These are phyloP conservation scores for Phlebiopsis gigantea DNA, from an alignment of 768 basidiomycete genomes.

Conservation along the genomic window DNA sequence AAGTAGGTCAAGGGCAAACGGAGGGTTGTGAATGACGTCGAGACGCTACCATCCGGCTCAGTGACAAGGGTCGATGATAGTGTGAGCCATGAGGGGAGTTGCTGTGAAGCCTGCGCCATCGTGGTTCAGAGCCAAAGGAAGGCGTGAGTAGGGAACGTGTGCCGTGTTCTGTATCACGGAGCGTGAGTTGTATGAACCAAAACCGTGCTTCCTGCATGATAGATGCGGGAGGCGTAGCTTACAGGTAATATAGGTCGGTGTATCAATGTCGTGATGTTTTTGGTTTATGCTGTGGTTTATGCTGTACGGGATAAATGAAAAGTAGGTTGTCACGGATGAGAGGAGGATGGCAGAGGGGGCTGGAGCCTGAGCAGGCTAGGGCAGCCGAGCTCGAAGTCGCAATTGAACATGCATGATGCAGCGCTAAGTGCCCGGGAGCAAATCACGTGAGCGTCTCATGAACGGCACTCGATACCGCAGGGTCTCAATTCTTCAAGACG, in stretches of 20 bases:
- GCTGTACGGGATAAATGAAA: neutral
- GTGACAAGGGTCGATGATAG: slow-evolving; percentile 48
- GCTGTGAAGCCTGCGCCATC: slow-evolving; percentile 62
- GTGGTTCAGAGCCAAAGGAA: neutral
- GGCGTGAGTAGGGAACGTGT: slow-evolving; percentile 16
- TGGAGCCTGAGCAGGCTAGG: neutral
- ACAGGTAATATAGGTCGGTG: neutral
- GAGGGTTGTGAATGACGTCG: slow-evolving; percentile 52
- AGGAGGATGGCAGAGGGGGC: neutral
- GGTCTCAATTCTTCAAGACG: neutral
- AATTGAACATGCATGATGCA: slow-evolving; percentile 2
- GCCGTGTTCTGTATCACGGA: slow-evolving; percentile 3
- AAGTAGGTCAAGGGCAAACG: slow-evolving; percentile 75
- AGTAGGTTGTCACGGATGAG: neutral
- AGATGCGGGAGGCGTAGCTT: neutral
- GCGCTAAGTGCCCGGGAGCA: neutral
- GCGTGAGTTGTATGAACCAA: slow-evolving; percentile 6
- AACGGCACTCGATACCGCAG: neutral
- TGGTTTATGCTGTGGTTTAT: neutral
- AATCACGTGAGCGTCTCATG: slow-evolving; percentile 4
- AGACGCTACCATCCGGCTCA: slow-evolving; percentile 44
- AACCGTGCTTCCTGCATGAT: neutral
- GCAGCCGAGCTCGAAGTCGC: neutral
- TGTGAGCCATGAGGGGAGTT: slow-evolving; percentile 70
- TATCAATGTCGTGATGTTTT: slow-evolving; percentile 3